Conservation (phyloP, 352 stramenopile genomes). For the Phytophthora citrophthora region DNA sequence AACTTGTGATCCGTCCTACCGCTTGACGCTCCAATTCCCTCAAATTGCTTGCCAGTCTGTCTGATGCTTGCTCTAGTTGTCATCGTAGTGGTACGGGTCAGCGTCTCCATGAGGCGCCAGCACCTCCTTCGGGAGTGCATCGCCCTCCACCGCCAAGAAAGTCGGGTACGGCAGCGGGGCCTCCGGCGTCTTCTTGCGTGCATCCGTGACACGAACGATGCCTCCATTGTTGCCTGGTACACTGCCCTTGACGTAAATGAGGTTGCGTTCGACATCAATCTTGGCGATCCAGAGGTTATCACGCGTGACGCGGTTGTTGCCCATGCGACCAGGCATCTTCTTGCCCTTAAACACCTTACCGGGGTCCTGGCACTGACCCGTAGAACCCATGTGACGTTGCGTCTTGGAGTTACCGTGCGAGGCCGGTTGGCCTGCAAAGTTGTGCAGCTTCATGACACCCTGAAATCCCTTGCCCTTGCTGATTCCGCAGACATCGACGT, state of each 20-base stretch:
- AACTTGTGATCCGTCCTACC: constrained; percentile 1
- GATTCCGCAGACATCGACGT: constrained; percentile 96
- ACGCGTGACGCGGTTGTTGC: constrained; percentile 93
- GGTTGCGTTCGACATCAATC: constrained; percentile 92
- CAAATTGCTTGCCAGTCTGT: constrained; percentile 11
- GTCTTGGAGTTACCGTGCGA: constrained; percentile 98
- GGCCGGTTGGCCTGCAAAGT: constrained; percentile 96
- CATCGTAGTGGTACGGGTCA: constrained; percentile 89
- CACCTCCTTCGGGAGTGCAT: constrained; percentile 66
- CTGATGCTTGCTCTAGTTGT: constrained; percentile 55
- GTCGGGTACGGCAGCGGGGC: constrained; percentile 83
- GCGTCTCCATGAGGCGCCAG: constrained; percentile 76
- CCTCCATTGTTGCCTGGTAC: constrained; percentile 92
- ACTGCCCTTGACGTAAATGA: constrained; percentile 94
- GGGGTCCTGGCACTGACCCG: constrained; percentile 98
- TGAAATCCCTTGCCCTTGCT: constrained; percentile 92
- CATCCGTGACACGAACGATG: constrained; percentile 87
- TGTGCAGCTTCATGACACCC: constrained; percentile 99
- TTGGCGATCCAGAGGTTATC: constrained; percentile 96
- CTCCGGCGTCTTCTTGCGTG: constrained; percentile 82
- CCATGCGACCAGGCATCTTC: constrained; percentile 99
- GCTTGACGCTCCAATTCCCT: neutral
- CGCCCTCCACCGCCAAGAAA: constrained; percentile 58
- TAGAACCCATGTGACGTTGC: constrained; percentile 96
- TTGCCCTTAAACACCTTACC: constrained; percentile 99